Conservation (phyloP, 768 basidiomycete species). For the Lanmaoa rubissima region DNA sequence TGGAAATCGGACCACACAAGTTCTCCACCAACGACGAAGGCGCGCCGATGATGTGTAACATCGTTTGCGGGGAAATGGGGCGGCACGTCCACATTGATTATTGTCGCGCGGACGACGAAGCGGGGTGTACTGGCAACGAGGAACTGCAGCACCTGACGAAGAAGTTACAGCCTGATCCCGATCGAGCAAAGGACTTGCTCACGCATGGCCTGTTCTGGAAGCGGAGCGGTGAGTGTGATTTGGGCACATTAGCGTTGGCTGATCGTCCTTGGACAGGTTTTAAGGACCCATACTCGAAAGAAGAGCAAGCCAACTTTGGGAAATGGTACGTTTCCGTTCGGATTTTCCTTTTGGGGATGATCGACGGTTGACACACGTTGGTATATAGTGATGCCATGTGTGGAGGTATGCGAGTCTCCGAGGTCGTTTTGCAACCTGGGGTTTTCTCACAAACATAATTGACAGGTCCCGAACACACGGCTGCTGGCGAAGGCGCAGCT, state of each 20-base stretch:
- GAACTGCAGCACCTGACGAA: conserved; percentile 47
- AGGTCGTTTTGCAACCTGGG: background rate
- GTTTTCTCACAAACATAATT: background rate
- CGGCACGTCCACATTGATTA: conserved; percentile 57
- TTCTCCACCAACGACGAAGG: conserved; percentile 56
- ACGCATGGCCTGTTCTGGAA: conserved; percentile 57
- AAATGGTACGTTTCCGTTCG: conserved; percentile 44
- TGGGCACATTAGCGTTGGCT: background rate
- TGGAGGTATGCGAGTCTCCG: conserved; percentile 33
- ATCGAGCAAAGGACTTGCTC: conserved; percentile 50
- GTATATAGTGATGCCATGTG: conserved; percentile 49
- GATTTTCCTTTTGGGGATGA: background rate
- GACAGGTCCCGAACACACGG: conserved; percentile 51
- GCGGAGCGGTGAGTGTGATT: conserved; percentile 43
- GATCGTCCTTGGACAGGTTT: conserved; percentile 39
- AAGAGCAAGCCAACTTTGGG: conserved; percentile 51
- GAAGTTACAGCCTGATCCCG: conserved; percentile 46
- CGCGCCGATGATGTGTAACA: conserved; percentile 62
- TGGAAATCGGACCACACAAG: conserved; percentile 55
- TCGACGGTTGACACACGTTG: background rate
- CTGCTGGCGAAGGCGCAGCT: conserved; percentile 35
- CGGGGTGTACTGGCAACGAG: conserved; percentile 37
- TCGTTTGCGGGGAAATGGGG: conserved; percentile 53
- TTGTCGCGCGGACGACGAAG: conserved; percentile 42
- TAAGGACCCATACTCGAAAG: conserved; percentile 62